Base-by-base conservation (phyloP, 768 basidiomycete species). In the Suillus weaverae region DNA sequence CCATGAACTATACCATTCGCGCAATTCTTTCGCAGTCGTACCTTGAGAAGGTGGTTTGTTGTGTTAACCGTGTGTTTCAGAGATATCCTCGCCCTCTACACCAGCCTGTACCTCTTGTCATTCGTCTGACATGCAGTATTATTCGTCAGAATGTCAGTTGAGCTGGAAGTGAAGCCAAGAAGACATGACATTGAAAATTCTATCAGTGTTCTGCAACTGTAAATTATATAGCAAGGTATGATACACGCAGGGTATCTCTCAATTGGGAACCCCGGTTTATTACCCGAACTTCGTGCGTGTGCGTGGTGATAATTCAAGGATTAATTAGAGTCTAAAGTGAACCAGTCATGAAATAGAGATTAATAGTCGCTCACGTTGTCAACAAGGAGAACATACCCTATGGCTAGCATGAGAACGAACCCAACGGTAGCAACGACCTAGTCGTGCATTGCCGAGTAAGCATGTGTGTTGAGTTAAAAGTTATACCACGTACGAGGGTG, bases 351-450 rank as follows among this genome's bases (percentile, higher is more conserved):
- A 22, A 26, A 57, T 26, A 39, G 3, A 33, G 18, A 54, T 63
- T 4, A 57, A 30, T 13, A 50, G 30, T 32, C 41, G 26, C 14
- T 39, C 59, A 60, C 20, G 39, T 20, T 46, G 20, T 13, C 59
- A 20, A 36, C 36, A 46, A 36, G 10, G 54, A 26, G 39, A 22
- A 82, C 89, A 67, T 74, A 92, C 92, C 88, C 89, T 67, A 91
- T 83, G 41, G 81, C 76, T 68, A 79, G 82, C 89, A 92, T 93
- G 62, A 95, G 80, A 26, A 87, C 73, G 78, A 88, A 95, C 1
- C 95, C 95, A 51, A 96, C 80, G 1, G 92, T 94, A n/a, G 90
- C 82, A 51, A 96, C 91, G 56, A 94, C 89, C 92, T 94, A 50
- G 33, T 39, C 41, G 61, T 53, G 43, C 41, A 59, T 11, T 63